Conservation (phyloP, 1,139 yeast species). For the Sugiyamaella grinbergsii region DNA sequence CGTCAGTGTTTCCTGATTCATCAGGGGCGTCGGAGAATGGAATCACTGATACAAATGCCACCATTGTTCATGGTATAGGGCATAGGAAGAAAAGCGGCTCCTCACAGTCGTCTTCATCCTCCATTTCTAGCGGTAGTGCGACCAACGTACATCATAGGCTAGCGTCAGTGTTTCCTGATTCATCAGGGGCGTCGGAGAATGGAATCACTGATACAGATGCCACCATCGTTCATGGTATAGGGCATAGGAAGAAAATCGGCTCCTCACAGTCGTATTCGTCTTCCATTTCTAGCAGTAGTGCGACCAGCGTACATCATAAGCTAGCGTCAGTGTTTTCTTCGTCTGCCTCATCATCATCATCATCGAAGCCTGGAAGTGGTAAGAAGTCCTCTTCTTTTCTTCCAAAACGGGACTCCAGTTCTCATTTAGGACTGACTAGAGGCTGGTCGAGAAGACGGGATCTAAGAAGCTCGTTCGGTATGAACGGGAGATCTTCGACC, state of each 20-base stretch:
- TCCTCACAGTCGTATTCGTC: conserved; percentile 1
- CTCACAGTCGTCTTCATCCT: background rate
- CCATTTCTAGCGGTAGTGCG: background rate
- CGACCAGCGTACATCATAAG: conserved; percentile 5
- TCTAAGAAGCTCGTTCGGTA: background rate
- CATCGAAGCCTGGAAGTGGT: background rate
- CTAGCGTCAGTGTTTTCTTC: conserved; percentile 4
- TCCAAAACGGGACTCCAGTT: conserved; percentile 1
- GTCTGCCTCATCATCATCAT: conserved; percentile 2
- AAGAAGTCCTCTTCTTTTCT: conserved; percentile 6
- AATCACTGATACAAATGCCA: too few species aligned
- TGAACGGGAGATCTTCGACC: background rate
- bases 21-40: too few species aligned
- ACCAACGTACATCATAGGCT: conserved; percentile 6
- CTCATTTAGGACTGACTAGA: background rate
- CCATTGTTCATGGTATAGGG: too few species aligned
- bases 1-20: too few species aligned
- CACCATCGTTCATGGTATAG: too few species aligned
- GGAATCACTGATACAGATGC: too few species aligned
- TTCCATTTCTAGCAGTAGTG: background rate
- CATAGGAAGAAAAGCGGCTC: too few species aligned
- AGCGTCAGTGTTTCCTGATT: background rate
- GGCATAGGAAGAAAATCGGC: too few species aligned
- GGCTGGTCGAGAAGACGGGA: background rate
- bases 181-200: too few species aligned